Base-by-base conservation (phyloP, 139 green algal species). In the Limnomonas spitsbergensis region DNA sequence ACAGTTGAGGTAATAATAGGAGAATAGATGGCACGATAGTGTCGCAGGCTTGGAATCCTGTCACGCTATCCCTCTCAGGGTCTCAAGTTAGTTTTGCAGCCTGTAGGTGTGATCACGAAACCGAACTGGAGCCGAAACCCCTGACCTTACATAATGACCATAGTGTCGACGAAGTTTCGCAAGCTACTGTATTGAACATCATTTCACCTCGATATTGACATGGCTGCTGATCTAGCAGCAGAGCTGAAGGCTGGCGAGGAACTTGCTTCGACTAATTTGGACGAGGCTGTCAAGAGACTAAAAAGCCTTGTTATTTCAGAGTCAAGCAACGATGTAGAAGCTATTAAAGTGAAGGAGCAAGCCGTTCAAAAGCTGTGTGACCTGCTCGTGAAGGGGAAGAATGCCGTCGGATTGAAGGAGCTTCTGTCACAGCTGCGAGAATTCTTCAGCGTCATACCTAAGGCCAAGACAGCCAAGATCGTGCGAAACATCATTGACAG, bases 401-500 rank as follows among this genome's bases (percentile, higher is more conserved):
- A 97, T 53, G 92, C 92, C 0, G 36, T 84, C 29, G 87, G 82
- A 1, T 81, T 99, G 29, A 80, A 76, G 38, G 61, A 83, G 31
- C 88, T 99, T 40, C 87, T 99, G 4, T 85, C 85, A 1, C 90
- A 98, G 27, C 83, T 99, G 42, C 84, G 94, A 40, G 85, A 88
- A 1, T 91, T 96, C 54, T 99, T 99, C 76, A 82, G 40, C 9
- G 68, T 79, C 31, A 93, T 99, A 35, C 93, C 96, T 27, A 99
- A 99, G 78, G 96, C 96, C 29, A 99, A 99, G 84, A 99, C 96
- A 1, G 96, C 96, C 38, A 99, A 99, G 87, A 91, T 99, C 27
- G 95, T 99, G 14, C 84, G 96, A 14, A 93, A 73, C 2, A 88
- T 99, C 37, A 98, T 99, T 29, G 96, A 99, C 68, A 86, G 87